Evolutionary conservation across 805 yeast genomes (phyloP), one percentile per base, ranked within the genome.

Genomic region (Zygoascus flipseniorum): DNA sequence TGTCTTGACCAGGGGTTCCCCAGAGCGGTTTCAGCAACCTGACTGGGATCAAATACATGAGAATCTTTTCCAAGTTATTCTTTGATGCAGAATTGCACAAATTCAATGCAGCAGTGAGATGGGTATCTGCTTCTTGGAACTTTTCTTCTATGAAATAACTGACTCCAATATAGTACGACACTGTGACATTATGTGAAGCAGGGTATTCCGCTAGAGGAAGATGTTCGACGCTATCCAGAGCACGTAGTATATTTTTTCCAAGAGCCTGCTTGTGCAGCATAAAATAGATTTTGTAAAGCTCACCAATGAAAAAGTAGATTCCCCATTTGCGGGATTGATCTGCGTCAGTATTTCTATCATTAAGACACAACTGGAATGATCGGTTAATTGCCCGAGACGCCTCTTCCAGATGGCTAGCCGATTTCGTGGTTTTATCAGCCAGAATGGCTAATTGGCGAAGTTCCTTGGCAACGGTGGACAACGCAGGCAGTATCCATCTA

Each of bases 161-260:
- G 13, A 83, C 73, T 1, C 90, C 88, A 62, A 81, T 75, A 68
- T 82, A 86, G 69, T 85, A 89, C 48, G 81, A 70, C 65, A 80
- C 87, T 1, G 80, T 76, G 41, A 83, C 79, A 2, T 79, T 73
- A 50, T 83, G 84, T 0, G 78, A 65, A 50, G 72, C 74, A n/a
- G 77, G 76, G 14, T 72, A 73, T 11, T 60, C 47, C 3, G 69
- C 62, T 43, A 80, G 59, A 8, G 71, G 62, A 0, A 92, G 92
- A 47, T 85, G 67, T 47, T 78, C 78, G 28, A 67, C 67, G 13
- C 83, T 78, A 31, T 72, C 74, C 35, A 87, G 69, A 0, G 86
- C 95, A 64, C 82, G 82, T 54, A 86, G 82, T 56, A 88, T 74
- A 50, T 86, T 83, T 59, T 81, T 81, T 35, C 92, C 89, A 65